Base-by-base conservation (phyloP, 163 green algal genomes). In the Prototheca cutis region DNA sequence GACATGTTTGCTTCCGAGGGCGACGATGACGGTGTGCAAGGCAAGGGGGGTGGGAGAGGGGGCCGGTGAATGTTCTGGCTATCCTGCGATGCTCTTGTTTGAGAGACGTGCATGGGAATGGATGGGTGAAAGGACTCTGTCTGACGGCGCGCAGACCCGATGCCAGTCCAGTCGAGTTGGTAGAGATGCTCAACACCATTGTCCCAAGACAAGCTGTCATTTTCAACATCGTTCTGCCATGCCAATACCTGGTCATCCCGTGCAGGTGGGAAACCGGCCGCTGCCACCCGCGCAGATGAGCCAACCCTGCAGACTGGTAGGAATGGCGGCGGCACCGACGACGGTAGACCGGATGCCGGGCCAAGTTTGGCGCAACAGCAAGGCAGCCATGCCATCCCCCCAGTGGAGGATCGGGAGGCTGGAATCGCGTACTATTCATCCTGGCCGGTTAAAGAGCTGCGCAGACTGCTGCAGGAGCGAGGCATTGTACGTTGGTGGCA, bases 381-480 rank as follows among this genome's bases (percentile, higher is more conserved):
- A 34, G n/a, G 7, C 3, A 31, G 45, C 45, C 17, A 25, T 4
- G 42, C 57, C 10, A 23, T 3, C 28, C 60, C 51, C 24, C 8
- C 53, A 24, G 28, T 30, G 1, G 57, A 40, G n/a, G 49, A 36
- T 6, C 23, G 47, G 17, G 61, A n/a, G 7, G 53, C 24, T 17
- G 53, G 53, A 3, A 39, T 19, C 34, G 52, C 47, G 3, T 75
- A 90, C 40, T 87, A 80, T 51, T 39, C 28, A 31, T 55, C 30
- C 31, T 91, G 84, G 83, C 80, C 81, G 0, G 63, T 93, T 21
- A 89, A 87, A 62, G 83, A 93, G 76, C 73, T 93, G 29, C 65
- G 75, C 47, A 66, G 80, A 0, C 82, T 85, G 40, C 68, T 89
- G 40, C 48, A 57, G 34, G 80, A 86, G 54, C 42, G 70, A 10